Evolutionary conservation across 1,284 basidiomycete genomes (phyloP).

Genomic region (Leccinum variabile): DNA sequence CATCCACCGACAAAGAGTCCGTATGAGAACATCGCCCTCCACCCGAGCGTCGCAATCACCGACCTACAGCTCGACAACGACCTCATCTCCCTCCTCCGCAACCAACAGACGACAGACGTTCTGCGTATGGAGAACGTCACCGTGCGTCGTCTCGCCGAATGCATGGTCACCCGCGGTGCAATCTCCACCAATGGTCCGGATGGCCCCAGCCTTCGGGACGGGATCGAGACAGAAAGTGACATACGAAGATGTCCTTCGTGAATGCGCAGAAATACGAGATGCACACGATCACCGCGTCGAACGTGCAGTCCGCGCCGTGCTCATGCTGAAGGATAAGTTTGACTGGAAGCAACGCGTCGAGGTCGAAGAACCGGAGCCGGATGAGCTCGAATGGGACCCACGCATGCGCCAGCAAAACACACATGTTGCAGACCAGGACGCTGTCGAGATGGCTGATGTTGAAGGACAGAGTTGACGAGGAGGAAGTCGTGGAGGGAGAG

Average conservation of each 20-base stretch:
- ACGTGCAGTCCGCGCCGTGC: constrained; percentile 68
- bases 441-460: constrained; percentile 41
- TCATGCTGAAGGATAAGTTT: constrained; percentile 70
- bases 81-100: constrained; percentile 68
- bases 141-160: constrained; percentile 64
- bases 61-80: constrained; percentile 70
- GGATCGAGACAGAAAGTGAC: constrained; percentile 24
- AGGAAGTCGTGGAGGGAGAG: constrained; percentile 37
- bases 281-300: constrained; percentile 73
- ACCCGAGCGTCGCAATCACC: constrained; percentile 56
- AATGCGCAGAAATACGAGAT: constrained; percentile 61
- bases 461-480: constrained; percentile 38
- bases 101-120: constrained; percentile 74
- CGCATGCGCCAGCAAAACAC: constrained; percentile 34
- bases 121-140: constrained; percentile 64
- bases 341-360: constrained; percentile 75
- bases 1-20: constrained; percentile 38
- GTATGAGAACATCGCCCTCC: constrained; percentile 63
- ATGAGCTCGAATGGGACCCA: constrained; percentile 69
- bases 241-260: constrained; percentile 53
- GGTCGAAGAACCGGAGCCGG: constrained; percentile 72
- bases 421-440: constrained; percentile 27
- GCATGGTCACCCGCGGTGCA: constrained; percentile 61
- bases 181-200: constrained; percentile 48
- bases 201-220: constrained; percentile 6